phyloP scores from a whole-genome alignment of 2,329 filamentous ascomycete genomes.

The Aplosporella prunicola region DNA sequence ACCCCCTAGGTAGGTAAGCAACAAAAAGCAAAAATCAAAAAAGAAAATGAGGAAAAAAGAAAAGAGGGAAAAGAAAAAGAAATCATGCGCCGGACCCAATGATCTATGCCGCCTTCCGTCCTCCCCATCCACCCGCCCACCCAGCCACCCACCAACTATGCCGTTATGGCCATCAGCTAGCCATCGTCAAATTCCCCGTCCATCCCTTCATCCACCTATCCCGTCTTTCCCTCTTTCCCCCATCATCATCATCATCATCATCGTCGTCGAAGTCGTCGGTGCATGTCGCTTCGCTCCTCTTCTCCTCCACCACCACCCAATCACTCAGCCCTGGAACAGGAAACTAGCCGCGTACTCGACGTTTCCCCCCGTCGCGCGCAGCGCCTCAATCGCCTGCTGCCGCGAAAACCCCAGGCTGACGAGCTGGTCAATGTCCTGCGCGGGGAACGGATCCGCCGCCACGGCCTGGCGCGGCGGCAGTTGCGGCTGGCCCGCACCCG shows the following conservation, averaged over 20 bases:
- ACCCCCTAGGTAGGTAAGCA: too few relatives aligned
- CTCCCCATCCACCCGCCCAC: too few relatives aligned
- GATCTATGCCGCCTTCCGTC: conserved; percentile 11
- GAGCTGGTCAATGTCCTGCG: conserved; percentile 65
- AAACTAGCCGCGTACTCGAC: conserved; percentile 81
- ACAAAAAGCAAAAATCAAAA: not conserved
- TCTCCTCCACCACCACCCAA: too few relatives aligned
- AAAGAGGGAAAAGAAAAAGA: conserved; percentile 1
- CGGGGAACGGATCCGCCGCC: conserved; percentile 35
- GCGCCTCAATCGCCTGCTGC: conserved; percentile 66
- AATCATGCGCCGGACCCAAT: conserved; percentile 6
- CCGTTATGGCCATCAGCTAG: too few relatives aligned
- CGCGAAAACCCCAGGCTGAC: conserved; percentile 68
- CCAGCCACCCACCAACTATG: conserved; percentile 4
- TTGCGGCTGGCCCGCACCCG: conserved; percentile 14
- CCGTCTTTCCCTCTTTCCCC: not conserved
- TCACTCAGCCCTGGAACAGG: conserved; percentile 46
- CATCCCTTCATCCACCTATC: not conserved
- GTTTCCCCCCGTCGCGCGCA: conserved; percentile 76
- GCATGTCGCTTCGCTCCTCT: too few relatives aligned
- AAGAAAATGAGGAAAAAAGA: conserved; percentile 3
- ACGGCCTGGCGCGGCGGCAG: conserved; percentile 14
- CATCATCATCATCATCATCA: too few relatives aligned
- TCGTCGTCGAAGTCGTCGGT: too few relatives aligned
- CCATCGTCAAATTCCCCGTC: conserved; percentile 3